A percentile compares a stretch with the other conserved stretches of the same genome.
Conservation (phyloP, 495 filamentous ascomycete genomes). For the Xylaria scruposa region DNA sequence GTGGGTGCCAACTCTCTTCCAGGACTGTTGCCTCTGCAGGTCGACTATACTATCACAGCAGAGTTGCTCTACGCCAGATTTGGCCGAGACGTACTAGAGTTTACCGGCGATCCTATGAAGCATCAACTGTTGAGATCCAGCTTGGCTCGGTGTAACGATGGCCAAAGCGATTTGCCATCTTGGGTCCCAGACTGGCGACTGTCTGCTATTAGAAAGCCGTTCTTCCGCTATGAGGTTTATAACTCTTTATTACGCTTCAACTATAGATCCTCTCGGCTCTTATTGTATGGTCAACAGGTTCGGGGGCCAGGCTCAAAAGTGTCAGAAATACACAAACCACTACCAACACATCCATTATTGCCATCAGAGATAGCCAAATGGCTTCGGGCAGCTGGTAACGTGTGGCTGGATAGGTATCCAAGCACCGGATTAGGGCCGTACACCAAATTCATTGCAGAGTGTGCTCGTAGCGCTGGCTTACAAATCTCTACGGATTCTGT, state of each 20-base stretch:
- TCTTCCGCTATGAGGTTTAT: not conserved
- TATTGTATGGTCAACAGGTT: not conserved
- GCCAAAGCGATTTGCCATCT: not conserved
- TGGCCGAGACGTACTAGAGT: not conserved
- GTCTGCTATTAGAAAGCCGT: not conserved
- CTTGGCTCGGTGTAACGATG: not conserved
- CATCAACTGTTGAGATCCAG: not conserved
- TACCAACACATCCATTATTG: not conserved
- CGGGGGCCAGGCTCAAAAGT: not conserved
- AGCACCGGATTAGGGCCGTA: not conserved
- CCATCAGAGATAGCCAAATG: not conserved
- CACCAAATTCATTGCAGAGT: not conserved
- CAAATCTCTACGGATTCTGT: not conserved
- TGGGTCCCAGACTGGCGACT: not conserved
- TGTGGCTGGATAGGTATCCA: not conserved
- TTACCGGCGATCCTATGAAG: not conserved
- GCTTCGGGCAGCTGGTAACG: not conserved
- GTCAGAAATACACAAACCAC: not conserved
- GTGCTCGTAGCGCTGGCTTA: conserved; percentile 1
- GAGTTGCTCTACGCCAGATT: not conserved
- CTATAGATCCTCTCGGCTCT: not conserved
- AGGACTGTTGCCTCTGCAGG: not conserved
- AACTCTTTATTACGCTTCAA: not conserved
- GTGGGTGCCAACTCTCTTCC: not conserved
- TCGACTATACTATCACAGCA: not conserved